Base-by-base conservation (phyloP, 2,329 filamentous ascomycete species). In the Neoarthrinium moseri region DNA sequence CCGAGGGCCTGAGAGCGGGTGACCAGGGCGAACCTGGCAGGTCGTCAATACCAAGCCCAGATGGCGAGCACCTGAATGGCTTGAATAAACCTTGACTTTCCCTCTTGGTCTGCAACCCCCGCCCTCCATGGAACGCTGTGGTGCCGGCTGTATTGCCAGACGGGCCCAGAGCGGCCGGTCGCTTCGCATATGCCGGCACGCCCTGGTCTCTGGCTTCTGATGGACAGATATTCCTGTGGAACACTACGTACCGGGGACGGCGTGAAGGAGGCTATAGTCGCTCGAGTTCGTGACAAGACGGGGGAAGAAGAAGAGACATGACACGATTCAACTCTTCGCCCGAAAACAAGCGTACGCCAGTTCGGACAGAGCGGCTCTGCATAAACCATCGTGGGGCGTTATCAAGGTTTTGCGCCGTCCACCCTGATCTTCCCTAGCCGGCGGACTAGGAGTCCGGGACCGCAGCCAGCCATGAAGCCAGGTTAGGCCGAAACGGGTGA, bases 351-450 rank as follows among this genome's bases (percentile, higher is more conserved):
- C n/a, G 15, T 23, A 12, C 24, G 37, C 11, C n/a, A 17, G n/a
- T 27, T 23, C 22, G 13, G 22, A 40, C 23, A 30, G 37, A 40
- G n/a, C n/a, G 37, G 37, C 37, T 40, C 37, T 40, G 37, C 37
- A 40, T 40, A 29, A 40, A 40, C 37, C 37, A 40, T 29, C 37
- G 15, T 40, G 37, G 37, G 37, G 17, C 37, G n/a, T 29, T 26
- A 40, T 29, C 37, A 40, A 40, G 37, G 37, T 40, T 43, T 43
- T 43, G 29, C 26, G 21, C 29, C 39, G 18, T 43, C 39, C 32
- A 22, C 18, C 26, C 23, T 33, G 23, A 34, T 32, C 39, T 32
- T 18, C 32, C 39, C 27, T 43, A 22, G 18, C 29, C 23, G 23
- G 26, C n/a, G 29, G 27, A 20, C 18, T 32, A 30, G 29, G 39